phyloP scores from a whole-genome alignment of 805 yeast genomes.

The Wickerhamomyces strasburgensis region DNA sequence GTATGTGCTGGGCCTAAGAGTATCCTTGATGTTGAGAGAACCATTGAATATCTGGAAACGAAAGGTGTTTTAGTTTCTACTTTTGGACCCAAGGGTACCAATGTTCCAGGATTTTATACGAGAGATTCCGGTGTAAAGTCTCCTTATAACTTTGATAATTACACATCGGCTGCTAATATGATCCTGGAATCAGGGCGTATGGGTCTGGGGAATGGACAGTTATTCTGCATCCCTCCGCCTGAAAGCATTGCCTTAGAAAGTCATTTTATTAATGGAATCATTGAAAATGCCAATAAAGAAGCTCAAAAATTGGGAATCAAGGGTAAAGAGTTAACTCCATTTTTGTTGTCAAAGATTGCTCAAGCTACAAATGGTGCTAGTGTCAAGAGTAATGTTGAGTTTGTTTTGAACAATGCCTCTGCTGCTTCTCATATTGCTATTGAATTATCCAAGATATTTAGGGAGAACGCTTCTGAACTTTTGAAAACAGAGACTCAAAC shows the following conservation, averaged over 20 bases:
- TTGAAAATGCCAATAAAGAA: constrained; percentile 50
- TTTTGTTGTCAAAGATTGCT: constrained; percentile 60
- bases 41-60: constrained; percentile 84
- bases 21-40: constrained; percentile 71
- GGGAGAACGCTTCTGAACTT: not conserved
- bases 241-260: constrained; percentile 51
- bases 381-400: constrained; percentile 63
- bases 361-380: constrained; percentile 65
- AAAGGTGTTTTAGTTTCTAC: constrained; percentile 88
- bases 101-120: constrained; percentile 79
- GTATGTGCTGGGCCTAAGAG: constrained; percentile 91
- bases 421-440: constrained; percentile 65
- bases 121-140: constrained; percentile 69
- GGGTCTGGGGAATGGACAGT: constrained; percentile 58
- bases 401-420: constrained; percentile 72
- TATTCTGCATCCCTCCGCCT: constrained; percentile 85
- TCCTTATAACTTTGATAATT: constrained; percentile 56
- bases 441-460: constrained; percentile 15
- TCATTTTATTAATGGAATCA: constrained; percentile 46
- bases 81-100: constrained; percentile 43
- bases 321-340: constrained; percentile 82
- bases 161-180: constrained; percentile 57
- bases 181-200: constrained; percentile 45
- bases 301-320: constrained; percentile 48
- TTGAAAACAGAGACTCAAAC: not conserved